These are phyloP conservation scores for Candida methanosorbosa DNA, from an alignment of 805 yeast species.

Conservation along the genomic window DNA sequence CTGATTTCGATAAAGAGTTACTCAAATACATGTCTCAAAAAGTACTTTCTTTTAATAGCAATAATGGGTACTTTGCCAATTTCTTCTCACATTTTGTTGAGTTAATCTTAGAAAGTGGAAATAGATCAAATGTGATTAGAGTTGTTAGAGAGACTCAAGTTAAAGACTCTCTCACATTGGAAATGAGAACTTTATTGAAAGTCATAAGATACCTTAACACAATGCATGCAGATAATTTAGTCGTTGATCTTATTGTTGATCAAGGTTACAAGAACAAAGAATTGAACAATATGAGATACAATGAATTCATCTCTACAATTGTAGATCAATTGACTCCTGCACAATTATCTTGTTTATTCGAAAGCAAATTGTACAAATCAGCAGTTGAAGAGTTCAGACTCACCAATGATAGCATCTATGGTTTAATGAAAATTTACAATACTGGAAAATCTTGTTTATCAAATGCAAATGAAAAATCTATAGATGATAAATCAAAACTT, in stretches of 20 bases:
- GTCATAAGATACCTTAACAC: constrained; percentile 16
- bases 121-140: constrained; percentile 18
- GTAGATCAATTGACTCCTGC: constrained; percentile 17
- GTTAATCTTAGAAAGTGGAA: constrained; percentile 10
- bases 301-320: constrained; percentile 21
- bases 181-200: constrained; percentile 14
- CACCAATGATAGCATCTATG: constrained; percentile 25
- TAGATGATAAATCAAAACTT: constrained; percentile 14
- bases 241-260: constrained; percentile 17
- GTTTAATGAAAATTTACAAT: constrained; percentile 21
- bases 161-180: constrained; percentile 18
- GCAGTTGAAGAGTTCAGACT: constrained; percentile 26
- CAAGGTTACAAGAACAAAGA: constrained; percentile 22
- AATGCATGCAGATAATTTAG: constrained; percentile 9
- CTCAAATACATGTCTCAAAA: neutral
- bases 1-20: constrained; percentile 19
- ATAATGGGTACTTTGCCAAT: constrained; percentile 9
- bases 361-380: constrained; percentile 18
- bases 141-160: constrained; percentile 20
- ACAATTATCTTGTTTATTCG: constrained; percentile 10
- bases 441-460: constrained; percentile 1
- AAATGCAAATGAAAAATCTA: constrained; percentile 1
- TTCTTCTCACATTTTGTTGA: constrained; percentile 16
- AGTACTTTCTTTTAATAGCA: neutral
- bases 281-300: constrained; percentile 9